A percentile compares a stretch with the other conserved stretches of the same genome.
Evolutionary conservation across 2,329 filamentous ascomycete genomes (phyloP).

Genomic region (Penicillium sp.): DNA sequence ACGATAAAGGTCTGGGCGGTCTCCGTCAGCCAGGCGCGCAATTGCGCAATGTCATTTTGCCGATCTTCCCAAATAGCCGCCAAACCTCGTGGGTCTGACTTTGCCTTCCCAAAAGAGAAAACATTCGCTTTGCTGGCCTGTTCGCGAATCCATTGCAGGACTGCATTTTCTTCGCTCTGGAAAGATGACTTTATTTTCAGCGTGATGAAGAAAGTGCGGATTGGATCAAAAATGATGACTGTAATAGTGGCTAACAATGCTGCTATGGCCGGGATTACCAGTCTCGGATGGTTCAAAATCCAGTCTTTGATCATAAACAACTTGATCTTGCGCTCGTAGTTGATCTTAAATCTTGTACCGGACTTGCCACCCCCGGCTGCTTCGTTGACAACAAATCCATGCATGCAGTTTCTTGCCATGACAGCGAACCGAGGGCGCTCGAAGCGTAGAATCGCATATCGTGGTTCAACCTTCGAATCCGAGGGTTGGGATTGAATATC

Average conservation of each 20-base stretch:
- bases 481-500: slow-evolving; percentile 80
- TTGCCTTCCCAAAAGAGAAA: slow-evolving; percentile 44
- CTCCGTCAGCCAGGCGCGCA: slow-evolving; percentile 83
- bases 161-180: slow-evolving; percentile 67
- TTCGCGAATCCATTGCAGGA: slow-evolving; percentile 78
- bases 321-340: slow-evolving; percentile 78
- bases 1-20: slow-evolving; percentile 90
- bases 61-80: slow-evolving; percentile 85
- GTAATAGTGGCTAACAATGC: slow-evolving; percentile 79
- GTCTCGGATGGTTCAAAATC: slow-evolving; percentile 79
- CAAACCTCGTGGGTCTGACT: slow-evolving; percentile 66
- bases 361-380: slow-evolving; percentile 69
- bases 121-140: slow-evolving; percentile 53
- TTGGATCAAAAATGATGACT: slow-evolving; percentile 88
- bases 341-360: slow-evolving; percentile 75
- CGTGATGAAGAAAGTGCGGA: slow-evolving; percentile 89
- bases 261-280: slow-evolving; percentile 79
- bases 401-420: slow-evolving; percentile 88
- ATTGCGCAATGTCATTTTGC: slow-evolving; percentile 74
- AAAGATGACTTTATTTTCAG: slow-evolving; percentile 78
- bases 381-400: slow-evolving; percentile 73
- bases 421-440: slow-evolving; percentile 70
- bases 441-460: slow-evolving; percentile 79
- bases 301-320: slow-evolving; percentile 80
- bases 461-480: slow-evolving; percentile 81